Evolutionary conservation across 768 basidiomycete species (phyloP), one percentile per base, ranked within the genome.

Genomic region (Leccinellum albellum): DNA sequence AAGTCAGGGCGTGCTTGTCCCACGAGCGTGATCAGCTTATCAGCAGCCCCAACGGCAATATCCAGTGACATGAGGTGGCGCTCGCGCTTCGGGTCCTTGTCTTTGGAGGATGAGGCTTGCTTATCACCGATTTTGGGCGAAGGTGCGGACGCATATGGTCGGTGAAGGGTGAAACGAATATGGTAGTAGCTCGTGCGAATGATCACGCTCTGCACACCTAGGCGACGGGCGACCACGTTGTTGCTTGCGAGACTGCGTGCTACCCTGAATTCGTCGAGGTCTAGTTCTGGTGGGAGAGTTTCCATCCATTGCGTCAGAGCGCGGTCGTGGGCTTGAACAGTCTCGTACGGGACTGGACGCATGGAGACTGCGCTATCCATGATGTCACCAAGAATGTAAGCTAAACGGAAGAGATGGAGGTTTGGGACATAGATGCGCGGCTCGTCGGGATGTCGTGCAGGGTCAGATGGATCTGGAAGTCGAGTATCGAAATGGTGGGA

Each of bases 401-500:
- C 87, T n/a, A 91, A 75, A 28, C 83, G 78, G 72, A 91, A 89
- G 28, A 90, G 78, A 3, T 89, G 84, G 63, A 90, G 78, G 66
- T 89, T 88, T 6, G 87, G 85, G n/a, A 85, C 75, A 60, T 86
- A 90, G 6, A 90, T 72, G 13, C 87, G 83, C 63, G 89, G 87
- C 17, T 86, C 64, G 6, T 79, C 75, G 4, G 86, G 80, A 44
- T 66, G 52, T 13, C 62, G 59, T 10, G 52, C 31, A 37, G 58
- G 63, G 59, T 88, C 84, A 64, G 82, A 84, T 55, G 84, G 79
- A 0, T 85, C 83, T 29, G 91, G 91, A 15, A 91, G 75, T 61
- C 83, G 85, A 0, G 90, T 92, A 68, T 92, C 89, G 68, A 89
- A 93, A 70, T 91, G 90, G 67, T 91, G 86, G 4, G 89, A 86